Evolutionary conservation across 495 filamentous ascomycete species (phyloP).

Genomic region (Antarctomyces pellizariae): DNA sequence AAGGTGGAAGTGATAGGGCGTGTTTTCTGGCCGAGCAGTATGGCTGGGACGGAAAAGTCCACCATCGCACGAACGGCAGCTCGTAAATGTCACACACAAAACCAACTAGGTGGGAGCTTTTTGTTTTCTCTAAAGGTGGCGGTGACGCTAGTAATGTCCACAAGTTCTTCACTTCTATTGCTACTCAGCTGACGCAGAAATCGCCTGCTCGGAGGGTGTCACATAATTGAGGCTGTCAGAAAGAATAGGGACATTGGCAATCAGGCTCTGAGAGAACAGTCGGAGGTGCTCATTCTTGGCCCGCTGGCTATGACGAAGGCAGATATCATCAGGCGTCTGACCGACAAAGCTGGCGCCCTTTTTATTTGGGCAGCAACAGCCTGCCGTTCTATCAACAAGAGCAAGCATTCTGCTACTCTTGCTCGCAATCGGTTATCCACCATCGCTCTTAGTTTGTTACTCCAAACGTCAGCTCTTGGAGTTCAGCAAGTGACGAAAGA

Average conservation of each 20-base stretch:
- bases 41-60: conserved; percentile 22
- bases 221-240: too few relatives aligned
- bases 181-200: conserved; percentile 2
- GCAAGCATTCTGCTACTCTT: conserved; percentile 4
- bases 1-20: conserved; percentile 3
- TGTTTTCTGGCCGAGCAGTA: conserved; percentile 22
- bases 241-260: too few relatives aligned
- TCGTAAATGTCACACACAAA: conserved; percentile 2
- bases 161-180: conserved; percentile 1
- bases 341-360: conserved; percentile 1
- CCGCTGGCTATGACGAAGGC: too few relatives aligned
- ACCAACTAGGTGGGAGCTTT: conserved; percentile 18
- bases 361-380: conserved; percentile 3
- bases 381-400: conserved; percentile 2
- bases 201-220: too few relatives aligned
- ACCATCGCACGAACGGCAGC: conserved; percentile 13
- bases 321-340: conserved; percentile 2
- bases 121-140: conserved; percentile 12
- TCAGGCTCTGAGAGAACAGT: too few relatives aligned
- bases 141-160: conserved; percentile 1
- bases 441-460: conserved; percentile 1
- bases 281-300: too few relatives aligned
- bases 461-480: too few relatives aligned
- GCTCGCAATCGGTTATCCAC: conserved; percentile 3
- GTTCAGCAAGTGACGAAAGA: too few relatives aligned